A percentile compares a stretch with the other conserved stretches of the same genome.
Conservation (phyloP, 1,139 yeast genomes). For the Blastobotrys raffinosifermentans region DNA sequence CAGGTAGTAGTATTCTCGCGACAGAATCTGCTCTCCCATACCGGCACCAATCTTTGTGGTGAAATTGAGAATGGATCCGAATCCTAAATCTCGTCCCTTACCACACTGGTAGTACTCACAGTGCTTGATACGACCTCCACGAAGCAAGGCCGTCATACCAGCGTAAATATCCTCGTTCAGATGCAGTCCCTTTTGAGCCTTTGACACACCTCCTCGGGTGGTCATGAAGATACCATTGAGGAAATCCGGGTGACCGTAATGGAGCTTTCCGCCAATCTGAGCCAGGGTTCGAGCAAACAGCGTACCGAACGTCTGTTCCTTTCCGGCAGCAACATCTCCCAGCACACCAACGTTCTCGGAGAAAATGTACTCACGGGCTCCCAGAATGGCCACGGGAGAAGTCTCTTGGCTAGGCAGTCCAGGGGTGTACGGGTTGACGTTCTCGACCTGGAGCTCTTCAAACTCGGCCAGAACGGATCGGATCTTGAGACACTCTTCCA, state of each 20-base stretch:
- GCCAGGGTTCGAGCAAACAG: conserved; percentile 95
- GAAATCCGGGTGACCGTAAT: conserved; percentile 99
- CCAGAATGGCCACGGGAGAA: conserved; percentile 90
- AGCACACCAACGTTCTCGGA: conserved; percentile 97
- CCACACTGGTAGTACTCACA: conserved; percentile 99
- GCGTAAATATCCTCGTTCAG: conserved; percentile 99
- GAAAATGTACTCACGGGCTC: conserved; percentile 99
- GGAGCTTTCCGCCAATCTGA: conserved; percentile 97
- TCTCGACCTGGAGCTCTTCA: conserved; percentile 77
- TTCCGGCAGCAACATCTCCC: conserved; percentile 99
- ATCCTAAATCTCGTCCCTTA: conserved; percentile 99
- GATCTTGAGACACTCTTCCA: conserved; percentile 97
- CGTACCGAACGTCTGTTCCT: conserved; percentile 99
- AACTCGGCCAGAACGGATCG: conserved; percentile 97
- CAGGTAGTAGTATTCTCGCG: conserved; percentile 95
- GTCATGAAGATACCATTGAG: conserved; percentile 90
- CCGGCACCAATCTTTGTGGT: conserved; percentile 99
- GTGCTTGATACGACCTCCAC: conserved; percentile 99
- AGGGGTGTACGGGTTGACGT: conserved; percentile 41
- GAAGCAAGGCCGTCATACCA: conserved; percentile 95
- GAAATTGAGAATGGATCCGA: conserved; percentile 96
- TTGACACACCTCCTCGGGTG: conserved; percentile 98
- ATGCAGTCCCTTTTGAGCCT: conserved; percentile 97
- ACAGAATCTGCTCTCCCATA: conserved; percentile 99
- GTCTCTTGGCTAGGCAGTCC: conserved; percentile 31